Conservation (phyloP, 352 stramenopile species). For the Aphanomyces euteiches region DNA sequence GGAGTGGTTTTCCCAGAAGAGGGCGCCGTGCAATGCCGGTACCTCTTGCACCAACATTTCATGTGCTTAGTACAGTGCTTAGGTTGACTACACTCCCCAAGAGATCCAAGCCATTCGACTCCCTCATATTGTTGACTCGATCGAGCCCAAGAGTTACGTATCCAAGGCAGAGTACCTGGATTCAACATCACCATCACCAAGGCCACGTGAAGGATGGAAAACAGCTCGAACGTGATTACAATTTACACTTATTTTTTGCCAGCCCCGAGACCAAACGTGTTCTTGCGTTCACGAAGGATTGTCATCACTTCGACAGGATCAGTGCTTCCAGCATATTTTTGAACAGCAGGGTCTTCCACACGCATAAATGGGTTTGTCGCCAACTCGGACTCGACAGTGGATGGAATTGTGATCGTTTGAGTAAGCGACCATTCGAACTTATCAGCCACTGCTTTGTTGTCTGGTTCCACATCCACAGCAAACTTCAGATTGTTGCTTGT, state of each 20-base stretch:
- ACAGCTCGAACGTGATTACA: background rate
- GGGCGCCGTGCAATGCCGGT: no score
- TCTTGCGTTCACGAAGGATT: slow-evolving; percentile 51
- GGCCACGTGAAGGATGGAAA: background rate
- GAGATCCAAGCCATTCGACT: slow-evolving; percentile 12
- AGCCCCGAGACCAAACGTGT: slow-evolving; percentile 34
- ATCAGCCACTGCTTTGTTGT: slow-evolving; percentile 62
- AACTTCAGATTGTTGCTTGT: slow-evolving; percentile 88
- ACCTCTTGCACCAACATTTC: no score
- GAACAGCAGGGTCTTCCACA: slow-evolving; percentile 45
- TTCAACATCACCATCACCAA: background rate
- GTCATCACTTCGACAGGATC: slow-evolving; percentile 60
- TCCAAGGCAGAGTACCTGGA: slow-evolving; percentile 18
- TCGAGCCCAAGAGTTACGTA: background rate
- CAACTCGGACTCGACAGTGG: slow-evolving; percentile 64
- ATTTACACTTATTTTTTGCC: slow-evolving; percentile 16
- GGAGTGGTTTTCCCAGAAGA: background rate
- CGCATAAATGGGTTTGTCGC: slow-evolving; percentile 82
- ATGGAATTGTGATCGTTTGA: slow-evolving; percentile 84
- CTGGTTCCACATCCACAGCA: slow-evolving; percentile 83
- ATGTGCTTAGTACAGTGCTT: background rate
- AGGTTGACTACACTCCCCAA: background rate
- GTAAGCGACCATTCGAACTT: slow-evolving; percentile 59
- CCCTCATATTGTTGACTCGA: background rate
- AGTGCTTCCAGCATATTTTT: slow-evolving; percentile 44